Conservation (phyloP, 805 yeast genomes). For the Maudiozyma serrabonitensis region DNA sequence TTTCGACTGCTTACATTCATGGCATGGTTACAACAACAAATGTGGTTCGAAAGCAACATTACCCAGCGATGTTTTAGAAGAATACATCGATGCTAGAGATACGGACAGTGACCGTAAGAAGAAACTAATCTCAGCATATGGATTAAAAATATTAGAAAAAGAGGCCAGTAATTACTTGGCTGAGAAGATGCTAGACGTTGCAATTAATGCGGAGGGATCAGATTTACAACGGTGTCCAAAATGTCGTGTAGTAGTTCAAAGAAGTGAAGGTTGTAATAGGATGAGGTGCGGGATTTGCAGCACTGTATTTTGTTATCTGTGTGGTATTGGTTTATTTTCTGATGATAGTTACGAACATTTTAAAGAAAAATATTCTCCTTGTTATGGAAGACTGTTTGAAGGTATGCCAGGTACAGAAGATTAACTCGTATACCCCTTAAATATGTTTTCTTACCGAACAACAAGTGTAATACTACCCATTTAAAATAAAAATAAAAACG, state of each 20-base stretch:
- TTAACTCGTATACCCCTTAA: too few relatives aligned
- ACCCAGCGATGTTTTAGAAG: slow-evolving; percentile 27
- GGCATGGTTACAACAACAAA: slow-evolving; percentile 46
- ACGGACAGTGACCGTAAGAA: slow-evolving; percentile 26
- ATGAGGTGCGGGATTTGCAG: slow-evolving; percentile 46
- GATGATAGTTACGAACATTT: slow-evolving; percentile 46
- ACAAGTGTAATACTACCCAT: too few relatives aligned
- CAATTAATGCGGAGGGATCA: slow-evolving; percentile 34
- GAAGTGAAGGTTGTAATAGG: slow-evolving; percentile 56
- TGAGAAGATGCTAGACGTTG: slow-evolving; percentile 37
- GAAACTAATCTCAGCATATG: slow-evolving; percentile 35
- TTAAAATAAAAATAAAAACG: too few relatives aligned
- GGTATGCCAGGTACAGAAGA: slow-evolving; percentile 36
- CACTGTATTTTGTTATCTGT: slow-evolving; percentile 43
- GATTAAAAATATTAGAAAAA: slow-evolving; percentile 33
- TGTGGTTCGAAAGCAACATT: slow-evolving; percentile 33
- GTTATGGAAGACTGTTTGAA: slow-evolving; percentile 43
- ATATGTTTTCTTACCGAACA: too few relatives aligned
- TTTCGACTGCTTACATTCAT: slow-evolving; percentile 44
- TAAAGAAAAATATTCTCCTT: slow-evolving; percentile 32
- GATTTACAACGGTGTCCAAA: slow-evolving; percentile 43
- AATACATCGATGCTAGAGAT: slow-evolving; percentile 25
- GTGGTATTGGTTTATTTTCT: slow-evolving; percentile 35
- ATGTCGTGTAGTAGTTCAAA: slow-evolving; percentile 41
- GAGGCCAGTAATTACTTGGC: slow-evolving; percentile 39